Evolutionary conservation across 2,329 filamentous ascomycete genomes (phyloP).

Genomic region (Aspergillus pseudotamarii): DNA sequence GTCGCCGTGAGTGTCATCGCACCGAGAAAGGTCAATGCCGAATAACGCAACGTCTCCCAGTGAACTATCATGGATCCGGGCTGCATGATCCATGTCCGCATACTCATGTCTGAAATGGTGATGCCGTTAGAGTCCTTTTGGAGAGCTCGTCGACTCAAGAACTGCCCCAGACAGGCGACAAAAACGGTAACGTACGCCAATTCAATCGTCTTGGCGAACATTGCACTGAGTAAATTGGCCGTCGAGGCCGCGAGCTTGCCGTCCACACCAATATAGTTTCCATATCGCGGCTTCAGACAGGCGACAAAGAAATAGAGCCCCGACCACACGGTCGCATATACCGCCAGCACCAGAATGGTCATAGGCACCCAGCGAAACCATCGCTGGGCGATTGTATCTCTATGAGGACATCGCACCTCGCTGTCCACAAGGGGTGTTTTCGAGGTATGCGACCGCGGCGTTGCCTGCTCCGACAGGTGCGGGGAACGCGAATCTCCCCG

Average conservation of each 20-base stretch:
- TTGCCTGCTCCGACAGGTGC: neutral
- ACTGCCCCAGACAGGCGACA: constrained; percentile 73
- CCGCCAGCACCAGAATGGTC: constrained; percentile 38
- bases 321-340: constrained; percentile 42
- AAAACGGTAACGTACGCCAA: constrained; percentile 77
- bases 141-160: constrained; percentile 70
- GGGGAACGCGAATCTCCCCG: neutral
- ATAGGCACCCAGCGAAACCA: constrained; percentile 39
- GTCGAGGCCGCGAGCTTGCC: constrained; percentile 61
- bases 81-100: constrained; percentile 75
- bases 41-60: constrained; percentile 66
- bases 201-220: constrained; percentile 77
- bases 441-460: constrained; percentile 2
- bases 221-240: constrained; percentile 67
- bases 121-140: constrained; percentile 64
- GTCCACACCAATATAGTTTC: constrained; percentile 53
- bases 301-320: constrained; percentile 64
- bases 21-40: constrained; percentile 66
- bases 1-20: constrained; percentile 66
- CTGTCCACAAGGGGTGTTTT: constrained; percentile 14
- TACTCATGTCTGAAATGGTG: constrained; percentile 74
- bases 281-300: constrained; percentile 64
- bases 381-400: constrained; percentile 31
- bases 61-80: constrained; percentile 74
- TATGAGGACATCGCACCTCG: constrained; percentile 33